Evolutionary conservation across 495 filamentous ascomycete genomes (phyloP), one percentile per base, ranked within the genome.

Genomic region (Aspergillus olivimuriae): DNA sequence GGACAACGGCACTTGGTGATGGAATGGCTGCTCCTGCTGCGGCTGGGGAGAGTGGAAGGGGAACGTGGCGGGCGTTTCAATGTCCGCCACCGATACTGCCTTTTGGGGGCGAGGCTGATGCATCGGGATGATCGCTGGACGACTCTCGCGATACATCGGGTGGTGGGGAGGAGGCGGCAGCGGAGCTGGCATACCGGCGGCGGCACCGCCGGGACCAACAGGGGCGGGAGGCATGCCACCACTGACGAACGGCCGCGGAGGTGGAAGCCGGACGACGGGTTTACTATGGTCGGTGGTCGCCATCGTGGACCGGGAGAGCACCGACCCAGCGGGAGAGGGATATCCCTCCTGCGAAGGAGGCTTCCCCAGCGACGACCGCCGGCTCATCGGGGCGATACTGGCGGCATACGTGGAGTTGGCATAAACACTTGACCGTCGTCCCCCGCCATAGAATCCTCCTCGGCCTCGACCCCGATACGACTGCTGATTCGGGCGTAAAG

Each of bases 31-130:
- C 38, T 81, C 76, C 41, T 80, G 75, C 50, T 81, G 80, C 44
- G 87, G 82, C 53, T 87, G 86, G 12, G 82, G 78, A 19, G 80
- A 77, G 39, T 85, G 80, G 50, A 86, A 82, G 2, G 76, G 70
- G 52, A 84, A 74, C 15, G 73, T 81, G 15, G 76, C 81, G 2
- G 94, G 89, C 17, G 82, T 88, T 60, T 97, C 92, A 49, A 99
- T 96, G 56, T 87, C 89, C 22, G 89, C 87, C 43, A 97, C 83
- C 19, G 92, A 96, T 20, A 99, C 84, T 2, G 89, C 70, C 70
- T 96, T 95, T 63, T 97, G 89, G 3, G 92, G 92, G 33, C 88
- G 84, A 39, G 92, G 92, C 58, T 99, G 92, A 56, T 97, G 87
- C 86, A 97, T 95, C 4, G 89, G 85, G 30, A 96, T 80, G 17